Base-by-base conservation (phyloP, 225 moss, liverwort and hornwort species). In the Straminergon stramineum region DNA sequence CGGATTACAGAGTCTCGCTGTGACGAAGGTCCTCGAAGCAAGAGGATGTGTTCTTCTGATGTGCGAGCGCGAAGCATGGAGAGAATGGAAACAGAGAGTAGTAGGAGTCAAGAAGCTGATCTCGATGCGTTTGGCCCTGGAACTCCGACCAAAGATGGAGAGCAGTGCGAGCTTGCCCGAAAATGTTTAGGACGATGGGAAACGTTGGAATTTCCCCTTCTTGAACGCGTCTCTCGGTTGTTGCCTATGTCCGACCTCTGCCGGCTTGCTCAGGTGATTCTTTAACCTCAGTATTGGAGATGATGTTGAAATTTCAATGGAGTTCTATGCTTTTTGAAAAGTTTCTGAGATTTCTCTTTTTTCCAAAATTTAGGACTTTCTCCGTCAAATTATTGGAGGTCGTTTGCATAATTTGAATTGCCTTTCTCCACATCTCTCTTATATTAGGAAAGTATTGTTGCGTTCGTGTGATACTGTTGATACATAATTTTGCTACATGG, bases 181-280 rank as follows among this genome's bases (percentile, higher is more conserved):
- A 87, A 82, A 73, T 30, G 4, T 66, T 41, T 64, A 32, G 85
- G 74, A 85, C 86, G 93, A 66, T 94, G 93, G 93, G 88, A 93
- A 52, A 56, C 43, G 30, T 64, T 94, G 87, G 93, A 93, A 89
- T 88, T 93, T 34, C 86, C 86, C n/a, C 37, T 94, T 27, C 68
- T 94, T 5, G 94, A 93, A 86, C 91, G 93, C 21, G 89, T 92
- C 75, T 35, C 93, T 30, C 90, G 71, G 48, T 93, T 77, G 73
- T 45, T 94, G 75, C 86, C 91, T 53, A 60, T n/a, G 35, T 67
- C 91, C 9, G 94, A 93, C 87, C 89, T 94, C 34, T 91, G 89
- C 39, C 81, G 88, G 37, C 91, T 94, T n/a, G 74, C 93, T 17
- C 94, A 94, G 93, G 94, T 93, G 67, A 35, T 69, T 43, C 20